Conservation (phyloP, 306 rosid species). For the Fragaria ananassa region DNA sequence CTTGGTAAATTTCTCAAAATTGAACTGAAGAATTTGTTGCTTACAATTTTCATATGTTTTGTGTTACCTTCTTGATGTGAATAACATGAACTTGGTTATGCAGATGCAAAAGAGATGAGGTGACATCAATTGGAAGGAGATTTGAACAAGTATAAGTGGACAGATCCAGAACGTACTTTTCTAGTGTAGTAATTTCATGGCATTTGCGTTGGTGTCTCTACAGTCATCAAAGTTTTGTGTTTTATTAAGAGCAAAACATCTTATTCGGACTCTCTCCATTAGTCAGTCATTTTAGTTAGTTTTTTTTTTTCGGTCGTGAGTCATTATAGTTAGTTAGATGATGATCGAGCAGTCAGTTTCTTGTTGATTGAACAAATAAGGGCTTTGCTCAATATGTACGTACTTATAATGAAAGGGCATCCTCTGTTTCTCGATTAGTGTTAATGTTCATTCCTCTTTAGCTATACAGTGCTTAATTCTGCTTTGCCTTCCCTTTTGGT, state of each 20-base stretch:
- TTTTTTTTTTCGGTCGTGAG: not conserved
- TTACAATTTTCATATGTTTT: not conserved
- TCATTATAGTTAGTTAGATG: constrained; percentile 13
- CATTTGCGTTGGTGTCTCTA: constrained; percentile 5
- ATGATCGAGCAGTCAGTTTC: constrained; percentile 14
- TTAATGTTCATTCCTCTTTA: constrained; percentile 15
- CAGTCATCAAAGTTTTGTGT: constrained; percentile 12
- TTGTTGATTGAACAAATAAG: constrained; percentile 21
- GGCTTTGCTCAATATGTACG: constrained; percentile 16
- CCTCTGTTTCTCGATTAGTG: not conserved
- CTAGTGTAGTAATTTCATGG: constrained; percentile 14
- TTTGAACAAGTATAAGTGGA: constrained; percentile 18
- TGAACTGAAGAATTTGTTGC: not conserved
- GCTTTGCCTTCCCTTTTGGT: not conserved
- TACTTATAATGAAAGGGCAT: constrained; percentile 20
- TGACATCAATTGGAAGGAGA: constrained; percentile 41
- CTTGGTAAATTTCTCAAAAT: not conserved
- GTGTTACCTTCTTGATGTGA: not conserved
- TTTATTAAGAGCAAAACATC: constrained; percentile 17
- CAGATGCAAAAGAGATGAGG: constrained; percentile 63
- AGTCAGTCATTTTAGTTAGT: constrained; percentile 16
- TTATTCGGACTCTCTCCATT: constrained; percentile 1
- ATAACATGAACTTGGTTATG: constrained; percentile 29
- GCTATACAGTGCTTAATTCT: not conserved
- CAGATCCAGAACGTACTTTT: not conserved